Evolutionary conservation across 306 rosid species (phyloP), one percentile per base, ranked within the genome.

Genomic region (Rubus idaeus): DNA sequence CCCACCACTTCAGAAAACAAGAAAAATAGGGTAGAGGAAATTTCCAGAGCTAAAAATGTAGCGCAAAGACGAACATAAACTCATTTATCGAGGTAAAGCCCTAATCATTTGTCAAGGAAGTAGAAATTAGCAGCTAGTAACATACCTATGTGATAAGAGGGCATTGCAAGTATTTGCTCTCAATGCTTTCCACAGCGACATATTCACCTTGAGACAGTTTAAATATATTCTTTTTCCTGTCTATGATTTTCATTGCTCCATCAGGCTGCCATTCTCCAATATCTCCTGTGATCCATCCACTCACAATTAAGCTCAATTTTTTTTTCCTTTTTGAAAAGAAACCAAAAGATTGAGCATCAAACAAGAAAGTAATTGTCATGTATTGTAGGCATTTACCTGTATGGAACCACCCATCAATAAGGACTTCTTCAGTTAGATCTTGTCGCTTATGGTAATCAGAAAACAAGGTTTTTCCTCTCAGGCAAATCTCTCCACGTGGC

Each of bases 141-240:
- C 86, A 44, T 91, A 95, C 96, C 68, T 97, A 85, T 51, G 96
- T 39, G 81, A 92, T 82, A 57, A 89, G 89, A 80, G 92, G 90
- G 84, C 98, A 92, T n/a, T 80, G 94, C 80, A 65, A 76, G 75
- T 86, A 94, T 78, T 79, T 87, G 91, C 86, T 84, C 79, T 94
- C 98, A 8, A 94, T 88, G 79, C 84, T 92, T 86, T 94, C 97
- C 51, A 94, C 96, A 9, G 97, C 93, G 51, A 94, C 87, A 70
- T 94, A 94, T 84, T 94, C 98, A 64, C 97, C 98, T 83, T 95
- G 98, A 53, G 97, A 92, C 78, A 95, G 86, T 89, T 95, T 95
- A 63, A 92, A 95, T 75, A 95, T 90, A 37, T 92, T 90, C 87
- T 92, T 95, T 74, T 90, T 95, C 70, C 98, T 83, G 77, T 95